Base-by-base conservation (phyloP, 2,329 filamentous ascomycete genomes). In the Paraconiothyrium brasiliense region DNA sequence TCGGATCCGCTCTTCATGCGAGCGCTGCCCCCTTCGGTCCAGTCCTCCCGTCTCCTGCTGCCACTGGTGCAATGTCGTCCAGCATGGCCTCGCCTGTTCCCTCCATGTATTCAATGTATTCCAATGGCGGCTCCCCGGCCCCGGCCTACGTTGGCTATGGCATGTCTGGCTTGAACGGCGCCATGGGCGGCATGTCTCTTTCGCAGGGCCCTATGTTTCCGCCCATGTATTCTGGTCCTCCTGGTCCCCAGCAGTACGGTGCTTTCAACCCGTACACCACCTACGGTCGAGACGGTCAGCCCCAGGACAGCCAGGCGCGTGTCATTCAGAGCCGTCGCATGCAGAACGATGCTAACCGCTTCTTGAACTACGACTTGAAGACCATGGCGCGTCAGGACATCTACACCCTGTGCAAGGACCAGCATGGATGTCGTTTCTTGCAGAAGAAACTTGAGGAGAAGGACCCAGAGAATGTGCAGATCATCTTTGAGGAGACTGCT, bases 391-490 rank as follows among this genome's bases (percentile, higher is more conserved):
- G 73, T 37, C 92, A 93, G 52, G 90, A 93, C 71, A 92, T 99
- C 72, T 96, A 97, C 78, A 86, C 89, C 54, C 84, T 97, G 39
- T 98, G 94, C 86, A 98, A 97, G 81, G 95, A 99, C 74, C 95
- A 99, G 81, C 94, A 99, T 79, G 95, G 95, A 61, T 99, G 95
- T 75, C 92, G 95, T 61, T 99, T 95, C 78, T 84, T 99, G 59
- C 95, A 99, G 83, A 95, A 97, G 84, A 97, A 98, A 83, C 86
- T 99, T 5, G 95, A 99, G 81, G 94, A 97, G 75, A 91, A 91
- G 70, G 89, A 90, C 69, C 86, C 90, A 5, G 90, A 94, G 32
- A 88, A 96, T 72, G 87, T 97, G 55, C 91, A 96, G 78, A 89
- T 94, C 84, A 98, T 99, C 78, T 99, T 96, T 85, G 84, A 90